Evolutionary conservation across 208 protist species (phyloP).

Genomic region (Acanthamoeba triangularis): DNA sequence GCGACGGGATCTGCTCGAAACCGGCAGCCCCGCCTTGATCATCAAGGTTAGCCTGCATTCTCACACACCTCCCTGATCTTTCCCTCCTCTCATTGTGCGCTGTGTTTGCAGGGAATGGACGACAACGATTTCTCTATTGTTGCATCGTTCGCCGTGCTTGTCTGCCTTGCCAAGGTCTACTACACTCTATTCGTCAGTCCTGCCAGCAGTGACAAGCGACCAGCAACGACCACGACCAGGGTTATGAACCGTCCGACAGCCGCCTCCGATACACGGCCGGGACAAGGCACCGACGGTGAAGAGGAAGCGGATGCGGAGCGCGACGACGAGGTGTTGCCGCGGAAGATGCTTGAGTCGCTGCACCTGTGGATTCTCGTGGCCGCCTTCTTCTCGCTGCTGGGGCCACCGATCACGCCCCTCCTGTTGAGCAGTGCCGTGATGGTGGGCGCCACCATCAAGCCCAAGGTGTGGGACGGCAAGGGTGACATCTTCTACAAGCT

Average conservation of each 20-base stretch:
- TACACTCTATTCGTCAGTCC: neutral
- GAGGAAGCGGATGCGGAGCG: too few relatives aligned
- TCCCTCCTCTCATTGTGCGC: neutral
- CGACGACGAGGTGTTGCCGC: constrained; percentile 35
- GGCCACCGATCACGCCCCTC: constrained; percentile 39
- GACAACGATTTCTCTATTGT: constrained; percentile 44
- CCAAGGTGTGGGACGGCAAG: constrained; percentile 67
- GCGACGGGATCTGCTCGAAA: constrained; percentile 37
- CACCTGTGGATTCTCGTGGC: constrained; percentile 54
- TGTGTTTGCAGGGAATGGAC: constrained; percentile 3
- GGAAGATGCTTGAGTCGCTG: neutral
- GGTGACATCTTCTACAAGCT: constrained; percentile 72
- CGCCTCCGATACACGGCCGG: neutral
- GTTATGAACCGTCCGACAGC: neutral
- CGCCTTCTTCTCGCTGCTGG: constrained; percentile 44
- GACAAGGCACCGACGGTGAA: neutral
- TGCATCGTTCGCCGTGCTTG: neutral
- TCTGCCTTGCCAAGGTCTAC: constrained; percentile 21
- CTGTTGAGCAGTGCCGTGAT: constrained; percentile 35
- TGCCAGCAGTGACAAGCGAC: neutral
- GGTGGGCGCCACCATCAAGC: constrained; percentile 60
- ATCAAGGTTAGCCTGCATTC: neutral
- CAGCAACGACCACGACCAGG: neutral
- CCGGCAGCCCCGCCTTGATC: neutral
- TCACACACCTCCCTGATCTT: neutral